Conservation (phyloP, 345 rosid genomes). For the Mangifera indica region DNA sequence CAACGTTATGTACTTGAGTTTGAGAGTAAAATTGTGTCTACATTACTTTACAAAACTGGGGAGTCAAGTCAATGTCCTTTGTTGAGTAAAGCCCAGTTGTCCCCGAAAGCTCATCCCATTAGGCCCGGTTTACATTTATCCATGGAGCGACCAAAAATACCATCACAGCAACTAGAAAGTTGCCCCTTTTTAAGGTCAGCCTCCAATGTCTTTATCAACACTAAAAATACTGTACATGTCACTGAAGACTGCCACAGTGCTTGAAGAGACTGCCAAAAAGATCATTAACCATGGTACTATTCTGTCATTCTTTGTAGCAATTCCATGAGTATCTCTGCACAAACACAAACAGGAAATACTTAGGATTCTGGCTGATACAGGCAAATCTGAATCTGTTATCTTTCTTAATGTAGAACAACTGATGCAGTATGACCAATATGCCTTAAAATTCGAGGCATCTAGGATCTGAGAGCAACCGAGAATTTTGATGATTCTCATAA, state of each 20-base stretch:
- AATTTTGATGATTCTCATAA: not conserved
- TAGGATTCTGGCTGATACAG: not conserved
- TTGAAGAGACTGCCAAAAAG: constrained; percentile 47
- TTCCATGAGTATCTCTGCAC: constrained; percentile 51
- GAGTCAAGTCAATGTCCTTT: not conserved
- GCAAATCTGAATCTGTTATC: not conserved
- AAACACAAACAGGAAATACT: not conserved
- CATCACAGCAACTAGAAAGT: constrained; percentile 6
- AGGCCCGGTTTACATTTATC: not conserved
- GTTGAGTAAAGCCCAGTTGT: not conserved
- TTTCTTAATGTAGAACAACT: not conserved
- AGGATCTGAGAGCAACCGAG: not conserved
- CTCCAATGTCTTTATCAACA: constrained; percentile 19
- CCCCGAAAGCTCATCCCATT: not conserved
- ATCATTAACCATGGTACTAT: constrained; percentile 59
- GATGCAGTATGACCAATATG: not conserved
- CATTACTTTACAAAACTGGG: too few relatives aligned
- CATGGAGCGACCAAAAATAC: not conserved
- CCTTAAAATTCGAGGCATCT: not conserved
- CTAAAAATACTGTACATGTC: constrained; percentile 45
- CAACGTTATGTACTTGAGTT: too few relatives aligned
- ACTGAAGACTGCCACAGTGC: constrained; percentile 58
- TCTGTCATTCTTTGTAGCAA: constrained; percentile 52
- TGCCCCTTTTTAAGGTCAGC: constrained; percentile 19
- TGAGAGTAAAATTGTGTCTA: too few relatives aligned